Evolutionary conservation across 2,329 filamentous ascomycete genomes (phyloP), one percentile per base, ranked within the genome.

Genomic region (Aspergillus sp.): DNA sequence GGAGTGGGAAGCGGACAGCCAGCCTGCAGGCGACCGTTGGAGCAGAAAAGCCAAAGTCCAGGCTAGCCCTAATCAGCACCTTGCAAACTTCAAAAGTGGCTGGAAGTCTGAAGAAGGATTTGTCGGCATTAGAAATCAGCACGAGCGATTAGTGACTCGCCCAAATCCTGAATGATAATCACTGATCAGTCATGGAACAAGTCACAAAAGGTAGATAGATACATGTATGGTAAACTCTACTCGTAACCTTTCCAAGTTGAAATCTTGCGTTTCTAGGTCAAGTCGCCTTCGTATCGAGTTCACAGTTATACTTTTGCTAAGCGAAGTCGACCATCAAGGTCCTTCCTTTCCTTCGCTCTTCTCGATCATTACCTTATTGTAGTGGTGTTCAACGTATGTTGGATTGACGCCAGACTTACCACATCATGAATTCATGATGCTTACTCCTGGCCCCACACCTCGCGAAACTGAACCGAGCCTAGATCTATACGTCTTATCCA

Each of bases 391-490:
- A 28, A 28, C 25, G 3, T 28, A 28, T 28, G 4, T 28, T 7
- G 25, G 1, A 41, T 22, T 57, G 54, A 57, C 54, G 54, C 31
- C 46, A 50, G 46, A 28, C 15, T 57, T 50, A 57, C 31, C 54
- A 57, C 54, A 57, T 50, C 45, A 34, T 57, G 54, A 57, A 11
- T 15, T 53, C 30, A 38, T 38, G 49, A 52, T 52, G 28, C 28
- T 52, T 38, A 41, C 49, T 15, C 11, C 17, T 13, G 43, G 34
- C 28, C 52, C 43, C 28, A 45, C 43, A 55, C 41, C n/a, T 28
- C 23, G 22, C 34, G 7, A 4, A 4, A 5, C 17, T 9, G 15
- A 47, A 11, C 41, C 30, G 28, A 55, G 47, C 43, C 53, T 41
- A 41, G 34, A 41, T 41, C 34, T 41, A 41, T 41, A 41, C 34